Base-by-base conservation (phyloP, 805 yeast genomes). In the Komagataella pseudopastoris region DNA sequence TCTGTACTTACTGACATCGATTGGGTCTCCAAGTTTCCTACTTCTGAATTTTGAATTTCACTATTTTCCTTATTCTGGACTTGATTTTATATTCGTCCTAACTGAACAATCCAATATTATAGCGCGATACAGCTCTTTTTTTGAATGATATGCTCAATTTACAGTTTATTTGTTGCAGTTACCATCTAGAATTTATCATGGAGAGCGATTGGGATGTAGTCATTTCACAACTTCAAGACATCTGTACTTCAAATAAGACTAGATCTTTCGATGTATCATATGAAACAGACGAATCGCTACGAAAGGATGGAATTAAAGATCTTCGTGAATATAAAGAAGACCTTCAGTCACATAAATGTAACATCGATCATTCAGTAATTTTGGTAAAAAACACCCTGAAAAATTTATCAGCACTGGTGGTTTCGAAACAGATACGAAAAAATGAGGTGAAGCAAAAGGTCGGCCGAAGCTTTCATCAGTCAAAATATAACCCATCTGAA, bases 161-260 rank as follows among this genome's bases (percentile, higher is more conserved):
- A 12, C 18, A 24, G 24, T 18, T 8, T 16, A 23, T 8, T 49
- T 16, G 10, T 49, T 16, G 10, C 3, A 23, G 14, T 44, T 17
- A 14, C 16, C 50, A 39, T 12, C 49, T 22, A 44, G 6, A 44
- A 44, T 6, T 44, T 7, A 44, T n/a, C 4, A 74, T 77, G 71
- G 83, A 78, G 23, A 80, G 83, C 1, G 74, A 77, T 57, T 84
- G 91, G 91, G 85, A 81, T 57, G 74, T 76, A 30, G 81, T 81
- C 5, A 68, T 80, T 2, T 73, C 88, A 6, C 80, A 85, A 1
- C 66, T 84, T 17, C 89, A 83, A 60, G 89, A 83, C 57, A 72
- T 82, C 8, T 80, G 80, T 62, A 82, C 78, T 55, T 71, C 79
- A 23, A 81, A 81, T 58, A 86, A 80, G 56, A 69, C 75, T 12